These are phyloP conservation scores for Malassezia pachydermatis DNA, from an alignment of 1,284 basidiomycete species.

Conservation along the genomic window DNA sequence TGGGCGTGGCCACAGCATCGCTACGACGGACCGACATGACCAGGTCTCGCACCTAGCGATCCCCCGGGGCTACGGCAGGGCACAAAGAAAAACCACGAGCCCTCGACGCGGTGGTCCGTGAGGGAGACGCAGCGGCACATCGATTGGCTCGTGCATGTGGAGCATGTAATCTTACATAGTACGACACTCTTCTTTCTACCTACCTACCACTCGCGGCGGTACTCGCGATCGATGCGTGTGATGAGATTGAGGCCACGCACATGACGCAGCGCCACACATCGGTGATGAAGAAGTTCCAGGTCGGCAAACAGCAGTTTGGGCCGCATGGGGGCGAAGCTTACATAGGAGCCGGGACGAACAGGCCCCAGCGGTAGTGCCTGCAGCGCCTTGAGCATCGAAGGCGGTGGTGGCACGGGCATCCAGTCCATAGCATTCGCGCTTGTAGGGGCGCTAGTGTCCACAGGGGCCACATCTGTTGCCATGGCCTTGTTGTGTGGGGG, in stretches of 20 bases:
- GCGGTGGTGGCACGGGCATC: conserved; percentile 8
- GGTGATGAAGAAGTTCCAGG: conserved; percentile 34
- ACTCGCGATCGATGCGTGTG: conserved; percentile 17
- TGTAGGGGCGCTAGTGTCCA: not conserved
- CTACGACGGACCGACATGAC: too few relatives aligned
- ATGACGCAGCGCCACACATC: conserved; percentile 21
- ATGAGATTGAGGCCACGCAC: conserved; percentile 12
- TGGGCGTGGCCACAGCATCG: not conserved
- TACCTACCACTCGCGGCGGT: conserved; percentile 1
- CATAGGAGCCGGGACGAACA: conserved; percentile 1
- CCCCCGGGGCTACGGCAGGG: too few relatives aligned
- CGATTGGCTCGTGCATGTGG: not conserved
- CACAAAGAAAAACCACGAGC: too few relatives aligned
- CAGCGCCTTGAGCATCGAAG: not conserved
- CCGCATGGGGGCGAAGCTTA: not conserved
- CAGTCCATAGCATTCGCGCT: conserved; percentile 5
- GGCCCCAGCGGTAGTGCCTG: not conserved
- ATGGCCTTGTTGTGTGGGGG: not conserved
- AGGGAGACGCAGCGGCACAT: too few relatives aligned
- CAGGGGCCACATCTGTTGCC: too few relatives aligned
- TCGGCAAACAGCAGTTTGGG: conserved; percentile 27
- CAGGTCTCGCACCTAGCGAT: too few relatives aligned
- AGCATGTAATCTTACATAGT: not conserved
- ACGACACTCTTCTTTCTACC: too few relatives aligned
- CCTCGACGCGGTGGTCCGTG: too few relatives aligned